phyloP scores from a whole-genome alignment of 2,329 filamentous ascomycete genomes.

The Lachnellula suecica region DNA sequence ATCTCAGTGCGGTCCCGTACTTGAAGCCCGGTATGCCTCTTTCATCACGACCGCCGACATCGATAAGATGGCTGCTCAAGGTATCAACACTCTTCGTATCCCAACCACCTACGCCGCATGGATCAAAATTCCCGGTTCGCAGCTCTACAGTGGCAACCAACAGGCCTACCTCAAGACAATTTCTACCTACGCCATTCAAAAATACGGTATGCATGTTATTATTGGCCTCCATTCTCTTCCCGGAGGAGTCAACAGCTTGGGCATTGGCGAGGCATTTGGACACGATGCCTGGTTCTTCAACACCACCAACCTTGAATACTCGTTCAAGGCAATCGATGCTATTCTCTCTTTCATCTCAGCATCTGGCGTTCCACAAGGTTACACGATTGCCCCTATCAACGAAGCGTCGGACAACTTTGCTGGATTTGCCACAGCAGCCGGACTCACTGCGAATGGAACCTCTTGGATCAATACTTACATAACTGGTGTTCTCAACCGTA shows the following conservation, averaged over 20 bases:
- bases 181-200: slow-evolving; percentile 36
- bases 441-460: slow-evolving; percentile 30
- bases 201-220: slow-evolving; percentile 41
- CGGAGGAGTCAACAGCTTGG: slow-evolving; percentile 36
- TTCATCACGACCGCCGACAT: slow-evolving; percentile 33
- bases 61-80: slow-evolving; percentile 33
- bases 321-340: slow-evolving; percentile 32
- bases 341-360: slow-evolving; percentile 34
- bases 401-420: slow-evolving; percentile 36
- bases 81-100: slow-evolving; percentile 36
- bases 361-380: slow-evolving; percentile 30
- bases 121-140: slow-evolving; percentile 34
- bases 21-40: slow-evolving; percentile 32
- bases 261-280: slow-evolving; percentile 32
- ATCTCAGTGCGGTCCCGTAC: slow-evolving; percentile 27
- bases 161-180: slow-evolving; percentile 30
- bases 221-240: slow-evolving; percentile 43
- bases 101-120: slow-evolving; percentile 38
- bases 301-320: slow-evolving; percentile 34
- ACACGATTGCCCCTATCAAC: slow-evolving; percentile 38
- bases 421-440: slow-evolving; percentile 33
- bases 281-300: slow-evolving; percentile 38
- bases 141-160: slow-evolving; percentile 36
- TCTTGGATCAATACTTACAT: slow-evolving; percentile 36
- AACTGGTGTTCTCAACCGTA: slow-evolving; percentile 27